phyloP scores from a whole-genome alignment of 352 stramenopile genomes.

The Pythium aquatile region DNA sequence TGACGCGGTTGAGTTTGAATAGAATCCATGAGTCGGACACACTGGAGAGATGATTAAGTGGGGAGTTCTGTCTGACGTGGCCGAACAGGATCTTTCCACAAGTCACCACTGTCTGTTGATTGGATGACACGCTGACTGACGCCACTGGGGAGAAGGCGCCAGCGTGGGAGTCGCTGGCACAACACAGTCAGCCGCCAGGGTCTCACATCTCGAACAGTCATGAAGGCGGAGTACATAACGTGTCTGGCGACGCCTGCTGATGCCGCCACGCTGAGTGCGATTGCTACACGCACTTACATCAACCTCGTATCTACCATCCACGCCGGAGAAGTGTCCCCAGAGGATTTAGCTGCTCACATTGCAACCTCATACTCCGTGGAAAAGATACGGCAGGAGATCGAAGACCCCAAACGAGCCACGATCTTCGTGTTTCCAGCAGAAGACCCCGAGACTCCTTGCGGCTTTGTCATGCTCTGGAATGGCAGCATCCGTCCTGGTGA shows the following conservation, averaged over 20 bases:
- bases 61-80: no score
- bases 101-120: not conserved
- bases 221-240: constrained; percentile 3
- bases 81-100: no score
- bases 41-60: no score
- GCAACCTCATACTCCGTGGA: constrained; percentile 21
- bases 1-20: no score
- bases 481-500: constrained; percentile 29
- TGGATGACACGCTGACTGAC: not conserved
- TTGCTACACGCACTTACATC: constrained; percentile 34
- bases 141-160: not conserved
- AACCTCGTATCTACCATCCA: constrained; percentile 19
- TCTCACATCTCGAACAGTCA: not conserved
- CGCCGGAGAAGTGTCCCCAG: constrained; percentile 20
- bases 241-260: constrained; percentile 24
- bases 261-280: constrained; percentile 22
- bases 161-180: no score
- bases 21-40: no score
- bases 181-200: not conserved
- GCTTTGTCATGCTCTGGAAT: constrained; percentile 30
- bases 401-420: constrained; percentile 23
- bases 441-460: constrained; percentile 13
- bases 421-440: constrained; percentile 25
- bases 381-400: constrained; percentile 23
- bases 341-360: constrained; percentile 25